Conservation (phyloP, 2,329 filamentous ascomycete genomes). For the Colletotrichum spinosum region DNA sequence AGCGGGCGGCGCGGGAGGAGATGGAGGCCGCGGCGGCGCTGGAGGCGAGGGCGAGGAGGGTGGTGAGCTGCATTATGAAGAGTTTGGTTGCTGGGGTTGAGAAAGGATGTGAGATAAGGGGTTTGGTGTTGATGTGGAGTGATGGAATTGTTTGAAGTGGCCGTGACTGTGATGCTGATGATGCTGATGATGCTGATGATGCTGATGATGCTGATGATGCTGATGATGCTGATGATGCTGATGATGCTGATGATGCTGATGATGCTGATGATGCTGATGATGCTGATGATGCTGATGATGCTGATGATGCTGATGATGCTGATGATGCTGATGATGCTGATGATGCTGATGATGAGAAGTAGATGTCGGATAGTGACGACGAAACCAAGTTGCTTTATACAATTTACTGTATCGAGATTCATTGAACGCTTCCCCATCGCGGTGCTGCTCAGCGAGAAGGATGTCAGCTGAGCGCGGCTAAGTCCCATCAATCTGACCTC, state of each 20-base stretch:
- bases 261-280: too few relatives aligned
- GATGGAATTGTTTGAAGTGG: background rate
- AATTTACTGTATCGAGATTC: too few relatives aligned
- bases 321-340: too few relatives aligned
- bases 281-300: too few relatives aligned
- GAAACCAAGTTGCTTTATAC: slow-evolving; percentile 12
- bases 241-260: too few relatives aligned
- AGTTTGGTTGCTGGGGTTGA: background rate
- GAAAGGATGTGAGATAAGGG: background rate
- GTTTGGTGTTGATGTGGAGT: background rate
- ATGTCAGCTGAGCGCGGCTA: background rate
- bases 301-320: too few relatives aligned
- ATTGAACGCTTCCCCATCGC: background rate
- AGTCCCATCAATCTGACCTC: background rate
- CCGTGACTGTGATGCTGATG: slow-evolving; percentile 10
- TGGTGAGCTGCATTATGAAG: slow-evolving; percentile 29
- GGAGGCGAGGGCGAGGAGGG: slow-evolving; percentile 24
- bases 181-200: too few relatives aligned
- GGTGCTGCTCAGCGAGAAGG: too few relatives aligned
- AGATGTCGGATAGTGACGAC: background rate
- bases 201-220: too few relatives aligned
- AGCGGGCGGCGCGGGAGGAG: slow-evolving; percentile 14
- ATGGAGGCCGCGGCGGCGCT: slow-evolving; percentile 2
- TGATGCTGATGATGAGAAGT: slow-evolving; percentile 14
- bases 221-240: too few relatives aligned